Evolutionary conservation across 2,329 filamentous ascomycete species (phyloP).

Genomic region (Verticillium nonalfalfae): DNA sequence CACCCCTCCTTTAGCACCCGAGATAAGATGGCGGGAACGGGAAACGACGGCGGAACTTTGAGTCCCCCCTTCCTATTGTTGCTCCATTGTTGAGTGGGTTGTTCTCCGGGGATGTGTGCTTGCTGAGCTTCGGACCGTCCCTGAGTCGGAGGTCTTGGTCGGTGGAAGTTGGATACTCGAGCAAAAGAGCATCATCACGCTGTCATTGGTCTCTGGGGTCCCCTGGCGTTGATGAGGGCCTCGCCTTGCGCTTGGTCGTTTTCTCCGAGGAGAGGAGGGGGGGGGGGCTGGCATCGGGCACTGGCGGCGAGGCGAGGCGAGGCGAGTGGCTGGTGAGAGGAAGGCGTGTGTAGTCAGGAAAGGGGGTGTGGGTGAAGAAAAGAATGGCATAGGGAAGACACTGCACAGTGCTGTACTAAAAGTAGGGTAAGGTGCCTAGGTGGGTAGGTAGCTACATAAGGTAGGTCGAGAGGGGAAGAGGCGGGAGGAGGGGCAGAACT

Average conservation of each 20-base stretch:
- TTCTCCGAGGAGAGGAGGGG: slow-evolving; percentile 8
- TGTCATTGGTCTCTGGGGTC: slow-evolving; percentile 6
- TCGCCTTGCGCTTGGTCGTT: slow-evolving; percentile 5
- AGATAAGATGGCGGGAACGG: background rate
- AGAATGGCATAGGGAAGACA: background rate
- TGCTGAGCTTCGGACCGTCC: slow-evolving; percentile 1
- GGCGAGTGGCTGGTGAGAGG: slow-evolving; percentile 7
- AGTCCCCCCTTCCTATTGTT: too few species aligned
- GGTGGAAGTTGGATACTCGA: background rate
- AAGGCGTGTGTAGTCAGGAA: background rate
- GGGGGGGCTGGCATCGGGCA: background rate
- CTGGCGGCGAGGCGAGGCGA: background rate
- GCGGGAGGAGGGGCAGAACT: slow-evolving; percentile 6
- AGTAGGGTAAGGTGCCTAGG: too few species aligned
- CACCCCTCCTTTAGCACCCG: background rate
- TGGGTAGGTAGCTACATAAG: too few species aligned
- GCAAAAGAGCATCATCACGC: background rate
- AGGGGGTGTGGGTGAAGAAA: background rate
- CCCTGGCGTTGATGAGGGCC: slow-evolving; percentile 3
- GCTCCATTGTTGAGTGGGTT: too few species aligned
- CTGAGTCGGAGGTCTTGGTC: background rate
- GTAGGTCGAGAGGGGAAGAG: too few species aligned
- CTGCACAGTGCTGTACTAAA: too few species aligned
- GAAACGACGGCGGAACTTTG: background rate
- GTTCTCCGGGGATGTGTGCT: background rate